Conservation (phyloP, 2,329 filamentous ascomycete species). For the Aspergillus thermomutatus region DNA sequence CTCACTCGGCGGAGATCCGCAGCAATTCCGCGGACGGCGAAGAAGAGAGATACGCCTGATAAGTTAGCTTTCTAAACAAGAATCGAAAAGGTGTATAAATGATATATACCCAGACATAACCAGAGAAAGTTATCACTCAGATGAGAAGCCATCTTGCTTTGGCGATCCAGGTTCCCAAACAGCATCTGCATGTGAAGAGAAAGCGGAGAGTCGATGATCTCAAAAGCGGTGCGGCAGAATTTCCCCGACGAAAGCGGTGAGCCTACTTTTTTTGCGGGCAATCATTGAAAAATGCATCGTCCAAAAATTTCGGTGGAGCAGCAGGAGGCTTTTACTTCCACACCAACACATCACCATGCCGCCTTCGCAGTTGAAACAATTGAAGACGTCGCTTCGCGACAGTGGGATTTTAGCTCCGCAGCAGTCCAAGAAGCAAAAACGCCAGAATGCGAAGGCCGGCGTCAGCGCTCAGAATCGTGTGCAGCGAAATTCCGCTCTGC, state of each 20-base stretch:
- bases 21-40: constrained; percentile 55
- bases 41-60: constrained; percentile 43
- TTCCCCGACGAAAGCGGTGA: constrained; percentile 31
- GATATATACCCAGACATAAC: constrained; percentile 35
- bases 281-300: constrained; percentile 6
- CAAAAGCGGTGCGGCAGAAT: constrained; percentile 29
- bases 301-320: constrained; percentile 27
- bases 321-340: constrained; percentile 11
- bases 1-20: constrained; percentile 45
- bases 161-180: constrained; percentile 5
- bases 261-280: constrained; percentile 25
- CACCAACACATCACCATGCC: constrained; percentile 61
- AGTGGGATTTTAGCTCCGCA: constrained; percentile 88
- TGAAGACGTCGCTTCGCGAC: constrained; percentile 86
- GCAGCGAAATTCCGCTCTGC: constrained; percentile 72
- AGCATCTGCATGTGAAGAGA: neutral
- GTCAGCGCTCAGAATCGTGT: constrained; percentile 70
- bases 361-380: constrained; percentile 91
- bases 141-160: constrained; percentile 32
- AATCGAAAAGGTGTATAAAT: too few relatives aligned
- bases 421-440: constrained; percentile 92
- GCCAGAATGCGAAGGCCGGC: constrained; percentile 65
- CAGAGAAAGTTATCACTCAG: constrained; percentile 37
- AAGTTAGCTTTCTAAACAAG: neutral
- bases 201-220: constrained; percentile 15